Conservation (phyloP, 495 filamentous ascomycete species). For the Saxispiralis lemnorum region DNA sequence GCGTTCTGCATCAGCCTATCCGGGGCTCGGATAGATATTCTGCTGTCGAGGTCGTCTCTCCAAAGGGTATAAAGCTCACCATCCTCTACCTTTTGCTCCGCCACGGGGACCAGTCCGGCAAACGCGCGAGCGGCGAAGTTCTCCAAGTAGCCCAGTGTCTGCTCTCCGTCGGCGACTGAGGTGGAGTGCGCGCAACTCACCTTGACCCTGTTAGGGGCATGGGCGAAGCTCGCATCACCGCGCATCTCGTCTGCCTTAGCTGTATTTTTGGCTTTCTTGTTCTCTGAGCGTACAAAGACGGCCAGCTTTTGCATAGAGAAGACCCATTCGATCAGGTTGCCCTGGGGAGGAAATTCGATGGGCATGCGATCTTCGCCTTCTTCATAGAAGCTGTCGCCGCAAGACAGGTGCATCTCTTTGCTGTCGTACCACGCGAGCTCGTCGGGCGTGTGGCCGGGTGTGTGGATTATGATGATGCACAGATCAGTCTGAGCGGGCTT, state of each 20-base stretch:
- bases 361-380: constrained; percentile 21
- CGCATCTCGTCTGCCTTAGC: background rate
- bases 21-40: constrained; percentile 4
- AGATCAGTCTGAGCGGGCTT: constrained; percentile 7
- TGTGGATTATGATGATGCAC: constrained; percentile 24
- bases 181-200: constrained; percentile 13
- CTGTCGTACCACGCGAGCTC: constrained; percentile 27
- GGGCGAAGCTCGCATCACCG: too few relatives aligned
- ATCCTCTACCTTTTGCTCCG: background rate
- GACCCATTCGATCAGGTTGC: constrained; percentile 13
- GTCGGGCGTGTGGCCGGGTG: constrained; percentile 29
- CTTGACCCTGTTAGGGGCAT: constrained; percentile 8
- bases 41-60: constrained; percentile 4
- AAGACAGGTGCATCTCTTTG: constrained; percentile 24
- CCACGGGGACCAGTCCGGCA: constrained; percentile 8
- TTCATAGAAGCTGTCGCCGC: constrained; percentile 29
- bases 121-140: constrained; percentile 7
- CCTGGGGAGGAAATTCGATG: constrained; percentile 24
- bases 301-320: constrained; percentile 12
- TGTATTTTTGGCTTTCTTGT: background rate
- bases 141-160: constrained; percentile 11
- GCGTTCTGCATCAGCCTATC: constrained; percentile 8
- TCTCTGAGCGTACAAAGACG: constrained; percentile 10
- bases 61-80: constrained; percentile 6
- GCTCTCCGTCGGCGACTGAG: constrained; percentile 4